phyloP scores from a whole-genome alignment of 768 basidiomycete genomes.

The Guyanaporus albipodus region DNA sequence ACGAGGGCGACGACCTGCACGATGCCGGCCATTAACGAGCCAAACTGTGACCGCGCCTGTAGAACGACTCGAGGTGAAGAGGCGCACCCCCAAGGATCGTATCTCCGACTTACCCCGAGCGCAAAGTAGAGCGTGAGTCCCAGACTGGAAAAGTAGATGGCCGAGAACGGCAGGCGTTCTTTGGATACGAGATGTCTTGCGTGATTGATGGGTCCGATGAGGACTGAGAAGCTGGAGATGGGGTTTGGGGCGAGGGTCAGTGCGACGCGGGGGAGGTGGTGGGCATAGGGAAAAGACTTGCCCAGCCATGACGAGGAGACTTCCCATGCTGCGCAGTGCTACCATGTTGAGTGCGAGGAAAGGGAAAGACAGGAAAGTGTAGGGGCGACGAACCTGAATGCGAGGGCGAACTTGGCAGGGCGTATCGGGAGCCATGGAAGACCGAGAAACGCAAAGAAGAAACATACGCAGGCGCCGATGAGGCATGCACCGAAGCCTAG shows the following conservation, averaged over 20 bases:
- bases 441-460: conserved; percentile 86
- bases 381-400: conserved; percentile 57
- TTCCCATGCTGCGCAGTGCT: conserved; percentile 53
- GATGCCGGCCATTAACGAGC: conserved; percentile 77
- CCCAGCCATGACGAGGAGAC: conserved; percentile 95
- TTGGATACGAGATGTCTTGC: conserved; percentile 79
- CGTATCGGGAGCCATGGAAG: conserved; percentile 64
- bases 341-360: not conserved
- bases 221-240: conserved; percentile 68
- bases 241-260: not conserved
- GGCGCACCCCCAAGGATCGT: no score
- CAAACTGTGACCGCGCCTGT: conserved; percentile 83
- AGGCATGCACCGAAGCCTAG: conserved; percentile 89
- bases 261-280: no score
- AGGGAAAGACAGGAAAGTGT: not conserved
- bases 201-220: conserved; percentile 89
- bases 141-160: conserved; percentile 79
- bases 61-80: not conserved
- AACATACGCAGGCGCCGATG: conserved; percentile 88
- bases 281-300: conserved; percentile 32
- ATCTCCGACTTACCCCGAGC: conserved; percentile 70
- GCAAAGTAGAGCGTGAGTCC: conserved; percentile 90
- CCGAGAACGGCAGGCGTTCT: conserved; percentile 81
- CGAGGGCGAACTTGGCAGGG: conserved; percentile 87
- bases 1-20: conserved; percentile 84